phyloP scores from a whole-genome alignment of 768 basidiomycete genomes.

The Butyriboletus loyo region DNA sequence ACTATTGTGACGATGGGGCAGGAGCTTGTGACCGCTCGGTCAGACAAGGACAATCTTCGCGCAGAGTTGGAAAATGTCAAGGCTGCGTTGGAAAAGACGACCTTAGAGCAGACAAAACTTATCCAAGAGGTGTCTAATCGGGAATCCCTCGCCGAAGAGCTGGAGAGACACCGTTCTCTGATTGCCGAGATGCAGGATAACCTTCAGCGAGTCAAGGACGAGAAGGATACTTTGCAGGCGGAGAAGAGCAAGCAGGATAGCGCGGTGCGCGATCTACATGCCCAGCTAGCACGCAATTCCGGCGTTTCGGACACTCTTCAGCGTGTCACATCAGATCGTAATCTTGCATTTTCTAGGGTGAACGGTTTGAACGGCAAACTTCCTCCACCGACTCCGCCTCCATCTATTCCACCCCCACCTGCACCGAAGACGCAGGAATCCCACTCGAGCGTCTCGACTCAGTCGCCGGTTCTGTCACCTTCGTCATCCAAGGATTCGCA shows the following conservation, averaged over 20 bases:
- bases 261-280: conserved; percentile 75
- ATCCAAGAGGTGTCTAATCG: conserved; percentile 72
- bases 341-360: conserved; percentile 51
- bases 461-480: conserved; percentile 52
- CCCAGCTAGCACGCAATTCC: conserved; percentile 60
- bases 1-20: conserved; percentile 47
- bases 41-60: conserved; percentile 43
- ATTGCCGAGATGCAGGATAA: conserved; percentile 76
- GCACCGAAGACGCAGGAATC: conserved; percentile 57
- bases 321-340: conserved; percentile 52
- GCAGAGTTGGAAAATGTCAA: conserved; percentile 46
- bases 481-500: conserved; percentile 71
- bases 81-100: conserved; percentile 57
- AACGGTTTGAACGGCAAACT: conserved; percentile 69
- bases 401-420: conserved; percentile 83
- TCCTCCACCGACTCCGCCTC: conserved; percentile 79
- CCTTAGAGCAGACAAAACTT: conserved; percentile 57
- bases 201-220: conserved; percentile 75
- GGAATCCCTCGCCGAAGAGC: conserved; percentile 68
- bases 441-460: conserved; percentile 58
- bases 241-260: conserved; percentile 70
- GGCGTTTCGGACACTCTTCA: conserved; percentile 40
- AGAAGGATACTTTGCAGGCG: conserved; percentile 71
- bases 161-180: conserved; percentile 73
- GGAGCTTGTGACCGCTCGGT: conserved; percentile 41